Conservation (phyloP, 306 rosid genomes). For the Lagenaria siceraria region DNA sequence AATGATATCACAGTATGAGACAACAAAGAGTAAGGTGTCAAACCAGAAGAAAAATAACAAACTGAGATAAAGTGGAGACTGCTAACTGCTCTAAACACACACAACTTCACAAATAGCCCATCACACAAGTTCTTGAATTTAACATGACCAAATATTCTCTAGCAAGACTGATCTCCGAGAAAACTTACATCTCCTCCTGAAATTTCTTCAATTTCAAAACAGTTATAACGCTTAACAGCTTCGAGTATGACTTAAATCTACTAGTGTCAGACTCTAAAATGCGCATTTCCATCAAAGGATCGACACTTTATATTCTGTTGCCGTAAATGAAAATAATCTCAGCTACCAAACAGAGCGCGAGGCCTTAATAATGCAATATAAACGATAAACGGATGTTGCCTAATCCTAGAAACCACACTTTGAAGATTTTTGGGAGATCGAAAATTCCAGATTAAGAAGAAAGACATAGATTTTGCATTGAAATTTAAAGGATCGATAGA, state of each 20-base stretch:
- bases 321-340: neutral
- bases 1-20: neutral
- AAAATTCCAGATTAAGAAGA: neutral
- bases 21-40: neutral
- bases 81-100: neutral
- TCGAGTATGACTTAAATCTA: neutral
- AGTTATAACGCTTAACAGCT: neutral
- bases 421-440: neutral
- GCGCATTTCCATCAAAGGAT: neutral
- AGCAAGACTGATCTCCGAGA: neutral
- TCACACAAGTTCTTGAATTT: neutral
- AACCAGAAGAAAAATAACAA: neutral
- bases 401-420: neutral
- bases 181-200: neutral
- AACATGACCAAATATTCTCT: neutral
- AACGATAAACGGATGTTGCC: neutral
- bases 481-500: neutral
- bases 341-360: neutral
- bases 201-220: neutral
- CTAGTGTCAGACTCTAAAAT: neutral
- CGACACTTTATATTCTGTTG: neutral
- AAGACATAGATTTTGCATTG: neutral
- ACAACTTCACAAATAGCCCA: neutral
- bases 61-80: neutral
- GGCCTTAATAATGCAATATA: neutral